These are phyloP conservation scores for Pycnococcus provasolii DNA, from an alignment of 139 green algal species.

Conservation along the genomic window DNA sequence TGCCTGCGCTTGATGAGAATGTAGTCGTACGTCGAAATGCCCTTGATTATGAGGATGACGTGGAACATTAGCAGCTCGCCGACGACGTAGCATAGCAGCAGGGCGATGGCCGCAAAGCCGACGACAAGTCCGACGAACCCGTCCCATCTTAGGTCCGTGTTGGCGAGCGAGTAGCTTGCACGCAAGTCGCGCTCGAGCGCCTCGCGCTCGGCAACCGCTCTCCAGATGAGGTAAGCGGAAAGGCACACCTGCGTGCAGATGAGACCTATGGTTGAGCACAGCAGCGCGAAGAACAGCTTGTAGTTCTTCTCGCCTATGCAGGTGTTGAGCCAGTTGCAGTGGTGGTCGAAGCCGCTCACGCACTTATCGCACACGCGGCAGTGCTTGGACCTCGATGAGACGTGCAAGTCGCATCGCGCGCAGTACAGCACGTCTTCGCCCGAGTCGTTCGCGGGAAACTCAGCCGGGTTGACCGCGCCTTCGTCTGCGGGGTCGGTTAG, in stretches of 20 bases:
- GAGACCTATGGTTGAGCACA: background rate
- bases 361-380: slow-evolving; percentile 59
- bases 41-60: slow-evolving; percentile 41
- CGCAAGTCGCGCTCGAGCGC: no score
- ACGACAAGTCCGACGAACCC: background rate
- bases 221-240: slow-evolving; percentile 15
- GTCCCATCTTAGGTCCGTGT: background rate
- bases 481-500: no score
- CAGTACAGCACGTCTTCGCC: background rate
- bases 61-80: slow-evolving; percentile 57
- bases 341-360: slow-evolving; percentile 62
- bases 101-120: background rate
- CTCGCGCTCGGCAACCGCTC: background rate
- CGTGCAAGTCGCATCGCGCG: slow-evolving; percentile 31
- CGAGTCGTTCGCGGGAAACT: background rate
- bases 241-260: slow-evolving; percentile 18
- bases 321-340: slow-evolving; percentile 67
- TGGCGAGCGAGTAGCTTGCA: no score
- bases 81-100: slow-evolving; percentile 26
- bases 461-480: no score
- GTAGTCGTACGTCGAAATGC: slow-evolving; percentile 62
- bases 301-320: slow-evolving; percentile 65
- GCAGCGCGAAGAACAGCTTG: slow-evolving; percentile 42
- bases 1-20: slow-evolving; percentile 38
- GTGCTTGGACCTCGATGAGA: slow-evolving; percentile 51